These are phyloP conservation scores for Ligustrum vulgare DNA, from an alignment of 257 asterid species.

Conservation along the genomic window DNA sequence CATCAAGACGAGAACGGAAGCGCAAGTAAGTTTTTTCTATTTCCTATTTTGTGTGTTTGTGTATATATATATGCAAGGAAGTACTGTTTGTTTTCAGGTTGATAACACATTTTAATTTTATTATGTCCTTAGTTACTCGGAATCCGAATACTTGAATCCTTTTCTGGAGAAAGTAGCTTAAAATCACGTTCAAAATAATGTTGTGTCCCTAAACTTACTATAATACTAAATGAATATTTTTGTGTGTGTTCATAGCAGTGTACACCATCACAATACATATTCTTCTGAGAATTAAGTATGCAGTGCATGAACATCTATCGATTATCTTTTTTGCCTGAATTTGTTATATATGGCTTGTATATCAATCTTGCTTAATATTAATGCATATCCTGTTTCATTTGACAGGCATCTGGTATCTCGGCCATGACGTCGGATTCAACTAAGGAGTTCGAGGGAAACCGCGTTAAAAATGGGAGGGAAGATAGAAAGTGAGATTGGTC, in stretches of 20 bases:
- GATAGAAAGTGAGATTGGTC: slow-evolving; percentile 78
- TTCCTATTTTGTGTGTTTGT: no score
- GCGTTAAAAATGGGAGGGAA: slow-evolving; percentile 40
- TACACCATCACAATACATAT: neutral
- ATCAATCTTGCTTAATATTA: slow-evolving; percentile 12
- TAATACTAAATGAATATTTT: neutral
- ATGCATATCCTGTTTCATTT: slow-evolving; percentile 17
- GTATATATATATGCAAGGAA: no score
- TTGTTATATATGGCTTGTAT: no score
- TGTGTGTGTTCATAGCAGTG: neutral
- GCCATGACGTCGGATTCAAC: slow-evolving; percentile 54
- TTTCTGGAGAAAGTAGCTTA: neutral
- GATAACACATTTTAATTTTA: no score
- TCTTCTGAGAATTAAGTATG: neutral
- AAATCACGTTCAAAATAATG: neutral
- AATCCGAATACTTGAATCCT: no score
- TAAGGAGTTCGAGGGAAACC: slow-evolving; percentile 43
- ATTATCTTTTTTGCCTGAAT: slow-evolving; percentile 3
- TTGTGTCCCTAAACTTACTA: neutral
- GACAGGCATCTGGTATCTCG: slow-evolving; percentile 56
- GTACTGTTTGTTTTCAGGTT: no score
- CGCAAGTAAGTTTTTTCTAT: no score
- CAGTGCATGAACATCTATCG: neutral
- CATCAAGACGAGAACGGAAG: no score
- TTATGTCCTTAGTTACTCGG: no score